Conservation (phyloP, 2,329 filamentous ascomycete species). For the Emergomyces pasteurianus region DNA sequence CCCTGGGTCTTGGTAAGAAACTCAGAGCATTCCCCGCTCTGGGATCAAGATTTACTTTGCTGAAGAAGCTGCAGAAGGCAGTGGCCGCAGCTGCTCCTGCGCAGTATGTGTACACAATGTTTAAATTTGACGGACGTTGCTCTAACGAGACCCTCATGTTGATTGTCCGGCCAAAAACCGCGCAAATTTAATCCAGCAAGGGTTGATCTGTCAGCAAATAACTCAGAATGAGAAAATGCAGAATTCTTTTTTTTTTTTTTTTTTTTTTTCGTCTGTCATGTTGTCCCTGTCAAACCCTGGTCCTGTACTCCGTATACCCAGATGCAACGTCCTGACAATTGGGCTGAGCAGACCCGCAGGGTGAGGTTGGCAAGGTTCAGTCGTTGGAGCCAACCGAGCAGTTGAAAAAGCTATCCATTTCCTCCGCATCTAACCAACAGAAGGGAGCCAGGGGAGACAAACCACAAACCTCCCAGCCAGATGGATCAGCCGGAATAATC, state of each 20-base stretch:
- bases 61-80: not conserved
- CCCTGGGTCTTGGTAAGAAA: not conserved
- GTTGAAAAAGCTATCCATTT: not conserved
- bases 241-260: not conserved
- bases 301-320: not conserved
- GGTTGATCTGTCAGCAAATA: not conserved
- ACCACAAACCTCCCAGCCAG: not conserved
- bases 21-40: not conserved
- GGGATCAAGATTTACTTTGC: not conserved
- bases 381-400: not conserved
- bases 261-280: too few relatives aligned
- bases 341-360: not conserved
- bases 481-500: constrained; percentile 1
- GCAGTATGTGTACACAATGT: not conserved
- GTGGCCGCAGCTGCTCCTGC: not conserved
- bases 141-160: not conserved
- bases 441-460: not conserved
- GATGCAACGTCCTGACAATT: not conserved
- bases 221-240: not conserved
- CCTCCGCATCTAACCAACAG: not conserved
- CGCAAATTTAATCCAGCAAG: not conserved
- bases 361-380: not conserved
- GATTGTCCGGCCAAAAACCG: too few relatives aligned
- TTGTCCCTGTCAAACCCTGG: not conserved
- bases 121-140: not conserved